These are phyloP conservation scores for Starmerella bacillaris DNA, from an alignment of 805 yeast species.

Conservation along the genomic window DNA sequence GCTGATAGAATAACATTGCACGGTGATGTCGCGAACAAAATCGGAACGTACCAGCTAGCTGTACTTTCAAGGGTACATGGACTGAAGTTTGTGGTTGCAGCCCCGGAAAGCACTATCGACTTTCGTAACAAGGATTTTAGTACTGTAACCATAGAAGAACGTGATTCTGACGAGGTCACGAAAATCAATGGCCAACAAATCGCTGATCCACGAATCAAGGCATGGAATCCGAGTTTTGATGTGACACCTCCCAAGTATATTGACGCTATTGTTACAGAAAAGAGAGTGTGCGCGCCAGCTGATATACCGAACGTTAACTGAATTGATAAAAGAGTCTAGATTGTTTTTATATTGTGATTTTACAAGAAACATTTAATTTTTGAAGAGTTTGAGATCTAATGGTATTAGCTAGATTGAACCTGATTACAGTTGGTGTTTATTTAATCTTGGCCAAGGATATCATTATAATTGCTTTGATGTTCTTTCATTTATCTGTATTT, in stretches of 20 bases:
- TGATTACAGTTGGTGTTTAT: no score
- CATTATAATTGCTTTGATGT: no score
- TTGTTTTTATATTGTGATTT: no score
- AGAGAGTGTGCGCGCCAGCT: no score
- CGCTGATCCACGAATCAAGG: constrained; percentile 69
- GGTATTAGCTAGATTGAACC: no score
- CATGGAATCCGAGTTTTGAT: constrained; percentile 95
- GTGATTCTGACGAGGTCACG: constrained; percentile 67
- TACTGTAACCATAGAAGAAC: constrained; percentile 67
- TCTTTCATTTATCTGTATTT: no score
- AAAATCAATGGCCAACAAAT: constrained; percentile 53
- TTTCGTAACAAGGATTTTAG: constrained; percentile 46
- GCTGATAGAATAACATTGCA: constrained; percentile 86
- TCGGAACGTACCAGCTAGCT: constrained; percentile 84
- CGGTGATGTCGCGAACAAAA: constrained; percentile 93
- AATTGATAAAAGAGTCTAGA: no score
- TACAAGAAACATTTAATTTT: no score
- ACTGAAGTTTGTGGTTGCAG: constrained; percentile 80
- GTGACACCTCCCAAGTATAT: constrained; percentile 71
- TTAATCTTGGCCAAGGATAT: no score
- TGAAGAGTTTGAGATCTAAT: no score
- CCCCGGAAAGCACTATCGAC: constrained; percentile 86
- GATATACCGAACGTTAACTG: no score
- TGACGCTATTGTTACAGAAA: constrained; percentile 78
- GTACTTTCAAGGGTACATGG: constrained; percentile 48